Conservation (phyloP, 2,329 filamentous ascomycete species). For the Coniosporium tulheliwenetii region DNA sequence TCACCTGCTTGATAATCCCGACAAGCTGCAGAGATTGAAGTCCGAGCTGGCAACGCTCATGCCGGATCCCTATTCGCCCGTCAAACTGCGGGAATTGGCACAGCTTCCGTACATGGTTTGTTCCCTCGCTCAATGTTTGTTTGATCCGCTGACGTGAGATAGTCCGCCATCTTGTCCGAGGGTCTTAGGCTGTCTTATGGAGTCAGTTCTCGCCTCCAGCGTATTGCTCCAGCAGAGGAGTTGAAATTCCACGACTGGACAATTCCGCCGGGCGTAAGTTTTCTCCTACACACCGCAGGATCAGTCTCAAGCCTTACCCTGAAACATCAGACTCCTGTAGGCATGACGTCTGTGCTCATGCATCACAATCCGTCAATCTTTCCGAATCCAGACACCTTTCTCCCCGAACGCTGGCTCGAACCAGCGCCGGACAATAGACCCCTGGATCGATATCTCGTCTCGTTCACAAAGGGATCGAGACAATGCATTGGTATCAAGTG, state of each 20-base stretch:
- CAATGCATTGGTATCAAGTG: constrained; percentile 1
- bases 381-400: constrained; percentile 25
- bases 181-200: too few species aligned
- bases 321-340: too few species aligned
- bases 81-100: constrained; percentile 4
- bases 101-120: constrained; percentile 7
- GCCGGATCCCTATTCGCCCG: not conserved
- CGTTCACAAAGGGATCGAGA: too few species aligned
- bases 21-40: constrained; percentile 6
- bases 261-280: not conserved
- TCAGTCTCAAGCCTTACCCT: too few species aligned
- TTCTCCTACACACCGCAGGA: too few species aligned
- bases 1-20: constrained; percentile 7
- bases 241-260: not conserved
- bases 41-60: constrained; percentile 4
- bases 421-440: too few species aligned
- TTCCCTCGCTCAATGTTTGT: too few species aligned
- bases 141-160: not conserved
- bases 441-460: too few species aligned
- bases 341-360: constrained; percentile 19
- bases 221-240: constrained; percentile 3
- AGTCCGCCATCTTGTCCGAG: too few species aligned
- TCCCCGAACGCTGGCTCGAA: constrained; percentile 30
- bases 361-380: constrained; percentile 31
- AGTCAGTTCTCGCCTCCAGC: constrained; percentile 7